These are phyloP conservation scores for Geopyxis carbonaria DNA, from an alignment of 495 filamentous ascomycete species.

Conservation along the genomic window DNA sequence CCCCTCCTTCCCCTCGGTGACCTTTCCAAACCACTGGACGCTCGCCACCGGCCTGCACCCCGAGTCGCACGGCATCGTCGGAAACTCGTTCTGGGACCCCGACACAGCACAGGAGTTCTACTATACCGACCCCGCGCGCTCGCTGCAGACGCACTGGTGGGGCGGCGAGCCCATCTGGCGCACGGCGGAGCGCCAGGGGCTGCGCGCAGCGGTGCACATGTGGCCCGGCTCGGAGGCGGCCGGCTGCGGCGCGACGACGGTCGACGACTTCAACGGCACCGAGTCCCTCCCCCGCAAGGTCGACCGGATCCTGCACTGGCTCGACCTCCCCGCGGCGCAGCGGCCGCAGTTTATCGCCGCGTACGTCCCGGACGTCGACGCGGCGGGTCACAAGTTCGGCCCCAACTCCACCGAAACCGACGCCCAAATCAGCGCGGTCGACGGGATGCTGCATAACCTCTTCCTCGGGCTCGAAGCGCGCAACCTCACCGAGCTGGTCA, in stretches of 20 bases:
- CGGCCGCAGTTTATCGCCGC: constrained; percentile 83
- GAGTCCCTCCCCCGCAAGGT: constrained; percentile 61
- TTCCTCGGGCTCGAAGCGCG: constrained; percentile 61
- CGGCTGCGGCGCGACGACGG: constrained; percentile 40
- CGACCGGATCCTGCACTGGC: constrained; percentile 52
- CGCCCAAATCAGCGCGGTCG: constrained; percentile 53
- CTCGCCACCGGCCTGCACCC: constrained; percentile 84
- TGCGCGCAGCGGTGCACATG: constrained; percentile 82
- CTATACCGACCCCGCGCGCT: constrained; percentile 56
- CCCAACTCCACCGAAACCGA: constrained; percentile 87
- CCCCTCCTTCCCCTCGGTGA: constrained; percentile 88
- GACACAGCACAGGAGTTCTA: constrained; percentile 59
- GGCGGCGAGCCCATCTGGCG: constrained; percentile 81
- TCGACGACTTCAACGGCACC: constrained; percentile 69
- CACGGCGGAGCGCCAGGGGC: constrained; percentile 62
- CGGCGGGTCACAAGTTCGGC: constrained; percentile 69
- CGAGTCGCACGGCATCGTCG: constrained; percentile 82
- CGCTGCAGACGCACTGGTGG: constrained; percentile 84
- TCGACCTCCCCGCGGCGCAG: constrained; percentile 54
- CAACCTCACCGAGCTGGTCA: constrained; percentile 77
- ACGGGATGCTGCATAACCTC: constrained; percentile 57
- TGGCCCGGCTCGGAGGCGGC: constrained; percentile 92
- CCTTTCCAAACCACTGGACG: constrained; percentile 96
- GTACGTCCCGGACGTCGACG: constrained; percentile 84
- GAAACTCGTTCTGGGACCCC: constrained; percentile 88